Base-by-base conservation (phyloP, 2,329 filamentous ascomycete species). In the Paecilomyces variotii region DNA sequence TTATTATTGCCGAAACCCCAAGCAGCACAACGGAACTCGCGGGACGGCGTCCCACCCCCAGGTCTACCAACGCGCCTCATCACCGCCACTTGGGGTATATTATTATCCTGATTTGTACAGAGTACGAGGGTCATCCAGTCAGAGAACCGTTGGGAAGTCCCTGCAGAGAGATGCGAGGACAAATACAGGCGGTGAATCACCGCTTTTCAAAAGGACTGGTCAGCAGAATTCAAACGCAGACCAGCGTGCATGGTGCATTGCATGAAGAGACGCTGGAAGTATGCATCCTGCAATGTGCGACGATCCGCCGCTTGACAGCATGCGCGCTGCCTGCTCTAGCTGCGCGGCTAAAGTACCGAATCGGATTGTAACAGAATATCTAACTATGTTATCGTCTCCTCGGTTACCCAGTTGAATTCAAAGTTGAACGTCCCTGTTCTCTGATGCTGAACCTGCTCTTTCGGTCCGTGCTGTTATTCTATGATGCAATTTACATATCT, bases 181-280 rank as follows among this genome's bases (percentile, higher is more conserved):
- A 7, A 2, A n/a, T 45, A 45, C 14, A 19, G 35, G 62, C 60
- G 62, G 63, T 65, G 62, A 61, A 65, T 65, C 63, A 64, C 62
- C 62, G 62, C 63, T 54, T 50, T 64, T 62, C 32, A 39, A 45
- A n/a, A 56, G 26, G 25, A 50, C 32, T 50, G 28, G 34, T 28
- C 30, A 34, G 27, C 27, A 19, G 28, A 12, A 24, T 34, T 24
- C n/a, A 24, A 54, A 54, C 28, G 53, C 32, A 45, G 12, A 45
- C 27, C 10, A 3, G 53, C 25, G 14, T 54, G 53, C 56, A 50
- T 32, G 28, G 5, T 60, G 58, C 58, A 59, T 61, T 57, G 59
- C 56, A 60, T 56, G 60, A 60, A 57, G 61, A 64, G 55, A 28
- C 60, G 60, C 55, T 26, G 56, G 53, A 54, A 60, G 61, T 60